Evolutionary conservation across 192 early-diverging fungal species (phyloP), one percentile per base, ranked within the genome.

Genomic region (Rhizophagus clarus): DNA sequence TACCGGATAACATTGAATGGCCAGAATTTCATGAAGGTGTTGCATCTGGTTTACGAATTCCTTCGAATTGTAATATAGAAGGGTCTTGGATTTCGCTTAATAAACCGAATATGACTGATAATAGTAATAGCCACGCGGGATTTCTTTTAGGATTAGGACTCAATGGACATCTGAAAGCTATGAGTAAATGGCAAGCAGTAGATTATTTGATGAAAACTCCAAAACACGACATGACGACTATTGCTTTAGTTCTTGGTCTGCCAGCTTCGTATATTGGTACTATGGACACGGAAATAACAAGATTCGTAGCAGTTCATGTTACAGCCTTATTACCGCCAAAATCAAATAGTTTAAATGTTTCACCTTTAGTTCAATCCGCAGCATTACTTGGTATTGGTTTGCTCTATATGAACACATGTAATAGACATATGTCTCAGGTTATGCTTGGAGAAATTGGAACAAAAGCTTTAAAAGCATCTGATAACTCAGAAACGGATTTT

Each of bases 11-110:
- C 29, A 45, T 90, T 24, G 87, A 90, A 74, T 97, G 96, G 96
- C 92, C 96, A 3, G 85, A 91, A 26, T 98, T 98, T 78, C 96
- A 98, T 82, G 92, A 93, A 72, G 97, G 96, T 3, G 96, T 95
- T 1, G 91, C 94, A 26, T 87, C 90, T 1, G 96, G 91, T 6
- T 86, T 97, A 6, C 84, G 90, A 5, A 89, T 97, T 12, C 87
- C 89, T 8, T 83, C 87, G 1, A 84, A 87, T 24, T 87, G 89
- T 29, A 80, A 81, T 6, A 84, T 83, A 7, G 89, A 93, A 4
- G 87, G 90, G 4, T 90, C 92, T 17, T 98, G 97, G 97, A 93
- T 98, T 70, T 82, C 91, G 11, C 91, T 92, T 79, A 94, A 95
- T 75, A 83, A 89, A 34, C 90, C 88, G 14, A 87, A 81, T 8